Percentiles rank a stretch among this genome's conserved stretches.
Conservation (phyloP, 2,329 filamentous ascomycete species). For the Fusarium sp. region DNA sequence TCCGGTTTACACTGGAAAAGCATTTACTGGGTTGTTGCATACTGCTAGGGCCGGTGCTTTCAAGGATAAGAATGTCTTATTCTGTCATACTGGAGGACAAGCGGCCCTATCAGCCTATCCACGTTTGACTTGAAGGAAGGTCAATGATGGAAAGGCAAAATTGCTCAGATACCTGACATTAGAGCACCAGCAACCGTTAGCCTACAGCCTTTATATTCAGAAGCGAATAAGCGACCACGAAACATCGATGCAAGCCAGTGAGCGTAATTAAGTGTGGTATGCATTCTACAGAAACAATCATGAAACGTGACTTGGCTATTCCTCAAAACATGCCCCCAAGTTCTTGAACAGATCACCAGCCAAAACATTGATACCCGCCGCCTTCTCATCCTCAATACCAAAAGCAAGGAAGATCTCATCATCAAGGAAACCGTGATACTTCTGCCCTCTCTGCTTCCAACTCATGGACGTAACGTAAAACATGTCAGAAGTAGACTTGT, state of each 20-base stretch:
- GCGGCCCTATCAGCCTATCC: slow-evolving; percentile 20
- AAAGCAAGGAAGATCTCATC: slow-evolving; percentile 64
- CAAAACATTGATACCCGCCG: slow-evolving; percentile 60
- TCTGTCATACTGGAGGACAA: slow-evolving; percentile 27
- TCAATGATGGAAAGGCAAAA: neutral
- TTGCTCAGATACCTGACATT: no score
- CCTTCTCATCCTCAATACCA: slow-evolving; percentile 61
- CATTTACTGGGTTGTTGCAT: slow-evolving; percentile 18
- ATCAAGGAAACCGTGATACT: slow-evolving; percentile 64
- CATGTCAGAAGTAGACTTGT: slow-evolving; percentile 57
- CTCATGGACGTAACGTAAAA: slow-evolving; percentile 65
- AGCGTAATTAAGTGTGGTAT: neutral
- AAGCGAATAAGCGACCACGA: neutral
- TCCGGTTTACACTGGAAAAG: slow-evolving; percentile 28
- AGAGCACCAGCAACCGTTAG: neutral
- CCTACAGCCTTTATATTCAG: neutral
- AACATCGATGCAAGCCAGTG: neutral
- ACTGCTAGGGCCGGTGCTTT: neutral
- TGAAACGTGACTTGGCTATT: neutral
- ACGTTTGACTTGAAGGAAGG: neutral
- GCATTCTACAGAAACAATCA: neutral
- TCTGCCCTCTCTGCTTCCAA: slow-evolving; percentile 58
- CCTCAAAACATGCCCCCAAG: slow-evolving; percentile 40
- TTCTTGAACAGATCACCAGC: slow-evolving; percentile 58
- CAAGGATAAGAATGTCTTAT: slow-evolving; percentile 14